Evolutionary conservation across 257 asterid species (phyloP).

Genomic region (Paulownia fortunei): DNA sequence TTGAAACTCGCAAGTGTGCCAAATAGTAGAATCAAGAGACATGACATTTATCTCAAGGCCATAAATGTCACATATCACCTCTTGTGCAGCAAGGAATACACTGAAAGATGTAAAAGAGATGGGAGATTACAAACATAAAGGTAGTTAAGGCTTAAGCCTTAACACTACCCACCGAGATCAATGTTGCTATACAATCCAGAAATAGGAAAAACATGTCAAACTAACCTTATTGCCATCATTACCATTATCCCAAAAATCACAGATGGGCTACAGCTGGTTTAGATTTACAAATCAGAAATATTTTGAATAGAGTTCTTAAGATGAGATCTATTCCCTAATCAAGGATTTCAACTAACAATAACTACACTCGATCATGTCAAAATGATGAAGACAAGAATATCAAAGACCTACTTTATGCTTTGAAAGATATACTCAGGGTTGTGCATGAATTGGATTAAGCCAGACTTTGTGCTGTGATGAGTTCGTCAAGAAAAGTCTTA

Average conservation of each 20-base stretch:
- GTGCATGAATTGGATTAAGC: neutral
- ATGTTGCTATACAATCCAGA: neutral
- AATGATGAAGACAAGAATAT: neutral
- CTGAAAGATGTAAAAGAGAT: neutral
- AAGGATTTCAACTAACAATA: neutral
- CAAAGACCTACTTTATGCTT: neutral
- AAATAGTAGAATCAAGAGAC: neutral
- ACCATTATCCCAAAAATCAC: neutral
- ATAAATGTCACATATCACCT: neutral
- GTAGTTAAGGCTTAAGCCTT: neutral
- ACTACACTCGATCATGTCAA: neutral
- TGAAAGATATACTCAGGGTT: neutral
- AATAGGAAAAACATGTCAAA: neutral
- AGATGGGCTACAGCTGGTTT: conserved; percentile 1
- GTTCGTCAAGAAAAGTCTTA: too few relatives aligned
- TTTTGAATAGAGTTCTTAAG: neutral
- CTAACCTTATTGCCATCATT: neutral
- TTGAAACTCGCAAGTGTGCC: neutral
- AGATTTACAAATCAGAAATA: too few relatives aligned
- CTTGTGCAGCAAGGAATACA: neutral
- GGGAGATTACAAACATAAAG: neutral
- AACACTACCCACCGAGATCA: neutral
- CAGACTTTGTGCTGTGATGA: too few relatives aligned
- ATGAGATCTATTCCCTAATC: neutral
- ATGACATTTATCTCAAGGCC: neutral